Conservation (phyloP, 164 flowering plant species). For the Macadamia integrifolia region DNA sequence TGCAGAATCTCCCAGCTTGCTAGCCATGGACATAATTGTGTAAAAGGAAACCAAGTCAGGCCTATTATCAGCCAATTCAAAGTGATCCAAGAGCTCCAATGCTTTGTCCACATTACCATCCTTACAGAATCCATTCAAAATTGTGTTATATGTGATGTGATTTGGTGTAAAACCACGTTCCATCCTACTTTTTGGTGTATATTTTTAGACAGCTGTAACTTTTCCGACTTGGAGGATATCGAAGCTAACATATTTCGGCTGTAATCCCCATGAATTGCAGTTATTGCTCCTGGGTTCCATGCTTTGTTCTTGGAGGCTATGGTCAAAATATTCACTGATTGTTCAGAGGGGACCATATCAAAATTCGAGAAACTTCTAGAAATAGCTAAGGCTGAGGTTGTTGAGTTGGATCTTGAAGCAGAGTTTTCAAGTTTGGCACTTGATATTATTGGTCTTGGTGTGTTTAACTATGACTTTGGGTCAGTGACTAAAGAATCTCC, state of each 20-base stretch:
- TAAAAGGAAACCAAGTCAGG: constrained; percentile 49
- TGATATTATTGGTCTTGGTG: constrained; percentile 90
- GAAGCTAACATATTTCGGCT: constrained; percentile 3
- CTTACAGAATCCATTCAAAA: constrained; percentile 43
- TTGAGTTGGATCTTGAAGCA: constrained; percentile 94
- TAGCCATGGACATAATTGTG: constrained; percentile 44
- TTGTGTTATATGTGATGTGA: constrained; percentile 39
- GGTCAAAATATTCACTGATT: constrained; percentile 62
- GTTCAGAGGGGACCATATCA: constrained; percentile 58
- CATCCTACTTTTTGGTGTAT: constrained; percentile 20
- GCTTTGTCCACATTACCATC: constrained; percentile 31
- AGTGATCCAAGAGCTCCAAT: constrained; percentile 31
- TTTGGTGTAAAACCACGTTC: constrained; percentile 36
- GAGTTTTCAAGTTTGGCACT: constrained; percentile 96
- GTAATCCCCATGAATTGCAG: constrained; percentile 36
- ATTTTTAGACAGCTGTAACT: background rate
- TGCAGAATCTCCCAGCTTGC: constrained; percentile 31
- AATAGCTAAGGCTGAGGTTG: constrained; percentile 23
- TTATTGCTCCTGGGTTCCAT: constrained; percentile 95
- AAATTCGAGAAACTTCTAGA: constrained; percentile 67
- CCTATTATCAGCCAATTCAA: constrained; percentile 24
- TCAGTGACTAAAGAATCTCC: constrained; percentile 96
- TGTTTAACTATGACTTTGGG: constrained; percentile 95
- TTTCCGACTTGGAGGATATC: background rate
- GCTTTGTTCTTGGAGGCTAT: constrained; percentile 83